These are phyloP conservation scores for Glebionis coronaria DNA, from an alignment of 129 eudicot species.

Conservation along the genomic window DNA sequence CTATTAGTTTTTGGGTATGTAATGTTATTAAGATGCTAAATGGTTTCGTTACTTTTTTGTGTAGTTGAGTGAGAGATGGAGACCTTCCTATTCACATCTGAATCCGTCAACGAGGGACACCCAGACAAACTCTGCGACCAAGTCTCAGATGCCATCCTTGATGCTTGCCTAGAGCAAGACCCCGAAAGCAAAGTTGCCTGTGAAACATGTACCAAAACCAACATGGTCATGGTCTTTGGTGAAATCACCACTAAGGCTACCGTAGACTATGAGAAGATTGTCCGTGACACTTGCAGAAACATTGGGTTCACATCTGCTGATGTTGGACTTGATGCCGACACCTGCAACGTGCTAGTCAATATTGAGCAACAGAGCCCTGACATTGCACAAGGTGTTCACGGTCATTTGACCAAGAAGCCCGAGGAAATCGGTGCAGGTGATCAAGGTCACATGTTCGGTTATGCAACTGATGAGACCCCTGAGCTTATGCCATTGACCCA, in stretches of 20 bases:
- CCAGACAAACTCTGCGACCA: constrained; percentile 73
- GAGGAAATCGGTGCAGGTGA: constrained; percentile 72
- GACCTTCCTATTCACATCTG: constrained; percentile 71
- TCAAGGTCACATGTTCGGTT: constrained; percentile 70
- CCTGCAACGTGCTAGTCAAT: constrained; percentile 58
- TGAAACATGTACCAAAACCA: constrained; percentile 61
- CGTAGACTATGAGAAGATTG: constrained; percentile 53
- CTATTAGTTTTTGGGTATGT: background rate
- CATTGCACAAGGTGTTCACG: constrained; percentile 66
- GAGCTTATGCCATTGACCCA: constrained; percentile 73
- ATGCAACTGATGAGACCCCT: constrained; percentile 61
- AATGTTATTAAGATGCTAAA: constrained; percentile 3
- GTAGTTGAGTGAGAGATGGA: constrained; percentile 46
- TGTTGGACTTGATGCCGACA: constrained; percentile 66
- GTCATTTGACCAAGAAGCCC: constrained; percentile 61
- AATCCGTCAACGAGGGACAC: constrained; percentile 64
- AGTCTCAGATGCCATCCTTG: constrained; percentile 63
- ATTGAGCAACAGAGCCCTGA: constrained; percentile 64
- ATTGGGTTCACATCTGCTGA: constrained; percentile 65
- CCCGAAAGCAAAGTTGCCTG: constrained; percentile 68
- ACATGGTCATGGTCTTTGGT: constrained; percentile 65
- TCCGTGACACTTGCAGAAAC: constrained; percentile 56
- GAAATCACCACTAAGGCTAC: constrained; percentile 66
- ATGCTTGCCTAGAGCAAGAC: constrained; percentile 64
- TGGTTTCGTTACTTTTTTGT: background rate